These are phyloP conservation scores for Rhexocercosporidium sp. DNA, from an alignment of 2,329 filamentous ascomycete genomes.

Conservation along the genomic window DNA sequence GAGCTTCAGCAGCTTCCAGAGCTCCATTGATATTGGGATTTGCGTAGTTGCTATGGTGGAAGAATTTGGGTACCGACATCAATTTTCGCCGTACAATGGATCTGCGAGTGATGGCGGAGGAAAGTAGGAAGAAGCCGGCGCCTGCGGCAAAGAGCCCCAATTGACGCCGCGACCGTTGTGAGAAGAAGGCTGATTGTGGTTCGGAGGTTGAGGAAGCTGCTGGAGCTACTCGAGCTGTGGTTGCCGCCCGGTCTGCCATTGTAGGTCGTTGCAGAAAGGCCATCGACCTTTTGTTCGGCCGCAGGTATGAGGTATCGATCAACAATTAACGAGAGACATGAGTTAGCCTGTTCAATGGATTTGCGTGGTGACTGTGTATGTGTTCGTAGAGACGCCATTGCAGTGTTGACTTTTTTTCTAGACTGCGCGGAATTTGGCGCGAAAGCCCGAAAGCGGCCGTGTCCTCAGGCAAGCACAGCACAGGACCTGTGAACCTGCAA, in stretches of 20 bases:
- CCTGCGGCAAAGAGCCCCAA: conserved; percentile 76
- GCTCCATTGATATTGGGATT: conserved; percentile 63
- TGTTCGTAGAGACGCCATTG: too few species aligned
- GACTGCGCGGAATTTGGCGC: neutral
- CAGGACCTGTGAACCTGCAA: neutral
- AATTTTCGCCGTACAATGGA: conserved; percentile 68
- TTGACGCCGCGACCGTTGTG: conserved; percentile 53
- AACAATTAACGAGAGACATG: neutral
- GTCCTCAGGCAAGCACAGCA: neutral
- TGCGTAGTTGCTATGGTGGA: conserved; percentile 63
- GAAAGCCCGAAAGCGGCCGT: neutral
- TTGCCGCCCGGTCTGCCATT: conserved; percentile 28
- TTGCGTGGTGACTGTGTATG: neutral
- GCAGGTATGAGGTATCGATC: neutral
- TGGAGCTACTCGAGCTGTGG: conserved; percentile 15
- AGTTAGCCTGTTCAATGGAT: neutral
- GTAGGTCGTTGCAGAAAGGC: conserved; percentile 31
- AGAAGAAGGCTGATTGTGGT: conserved; percentile 38
- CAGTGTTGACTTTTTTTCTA: neutral
- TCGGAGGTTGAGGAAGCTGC: conserved; percentile 20
- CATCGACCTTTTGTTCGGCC: conserved; percentile 24
- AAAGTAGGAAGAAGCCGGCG: conserved; percentile 74
- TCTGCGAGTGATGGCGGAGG: conserved; percentile 73
- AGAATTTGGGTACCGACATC: conserved; percentile 72
- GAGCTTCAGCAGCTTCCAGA: conserved; percentile 79